These are phyloP conservation scores for Neurospora sp. DNA, from an alignment of 495 filamentous ascomycete species.

Conservation along the genomic window DNA sequence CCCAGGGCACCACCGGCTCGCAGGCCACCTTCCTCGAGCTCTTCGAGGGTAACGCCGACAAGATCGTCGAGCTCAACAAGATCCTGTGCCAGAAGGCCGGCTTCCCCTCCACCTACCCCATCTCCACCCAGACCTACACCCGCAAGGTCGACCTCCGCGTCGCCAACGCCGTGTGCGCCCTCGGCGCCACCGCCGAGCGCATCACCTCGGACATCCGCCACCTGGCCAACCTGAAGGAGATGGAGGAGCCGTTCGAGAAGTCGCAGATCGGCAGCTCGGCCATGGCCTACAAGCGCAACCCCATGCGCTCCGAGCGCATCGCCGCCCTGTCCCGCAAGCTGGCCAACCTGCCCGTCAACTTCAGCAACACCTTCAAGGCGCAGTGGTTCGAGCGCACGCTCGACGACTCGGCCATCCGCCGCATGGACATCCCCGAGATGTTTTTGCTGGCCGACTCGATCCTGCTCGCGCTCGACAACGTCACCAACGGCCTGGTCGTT, in stretches of 20 bases:
- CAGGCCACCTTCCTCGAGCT: slow-evolving; percentile 61
- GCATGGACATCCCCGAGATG: slow-evolving; percentile 59
- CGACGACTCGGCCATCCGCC: slow-evolving; percentile 38
- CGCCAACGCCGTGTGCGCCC: slow-evolving; percentile 66
- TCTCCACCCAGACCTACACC: slow-evolving; percentile 67
- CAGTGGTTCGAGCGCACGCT: slow-evolving; percentile 74
- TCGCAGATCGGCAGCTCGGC: slow-evolving; percentile 51
- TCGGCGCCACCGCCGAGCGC: slow-evolving; percentile 71
- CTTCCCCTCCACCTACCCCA: slow-evolving; percentile 61
- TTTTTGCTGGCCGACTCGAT: slow-evolving; percentile 80
- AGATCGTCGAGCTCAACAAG: slow-evolving; percentile 63
- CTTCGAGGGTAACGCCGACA: slow-evolving; percentile 70
- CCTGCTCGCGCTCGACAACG: slow-evolving; percentile 72
- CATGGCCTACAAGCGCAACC: slow-evolving; percentile 75
- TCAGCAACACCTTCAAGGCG: slow-evolving; percentile 63
- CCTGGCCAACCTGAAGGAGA: slow-evolving; percentile 54
- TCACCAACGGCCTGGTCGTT: slow-evolving; percentile 72
- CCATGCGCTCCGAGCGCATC: slow-evolving; percentile 79
- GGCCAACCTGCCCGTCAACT: slow-evolving; percentile 54
- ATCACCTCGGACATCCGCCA: slow-evolving; percentile 67
- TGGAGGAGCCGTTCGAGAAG: slow-evolving; percentile 89
- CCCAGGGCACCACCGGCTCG: slow-evolving; percentile 35
- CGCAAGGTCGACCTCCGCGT: slow-evolving; percentile 70
- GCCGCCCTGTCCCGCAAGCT: slow-evolving; percentile 66
- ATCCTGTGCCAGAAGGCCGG: slow-evolving; percentile 72